Percentiles rank a stretch among this genome's conserved stretches.
These are phyloP conservation scores for Ophiostoma populinum DNA, from an alignment of 2,329 filamentous ascomycete genomes.

Conservation along the genomic window DNA sequence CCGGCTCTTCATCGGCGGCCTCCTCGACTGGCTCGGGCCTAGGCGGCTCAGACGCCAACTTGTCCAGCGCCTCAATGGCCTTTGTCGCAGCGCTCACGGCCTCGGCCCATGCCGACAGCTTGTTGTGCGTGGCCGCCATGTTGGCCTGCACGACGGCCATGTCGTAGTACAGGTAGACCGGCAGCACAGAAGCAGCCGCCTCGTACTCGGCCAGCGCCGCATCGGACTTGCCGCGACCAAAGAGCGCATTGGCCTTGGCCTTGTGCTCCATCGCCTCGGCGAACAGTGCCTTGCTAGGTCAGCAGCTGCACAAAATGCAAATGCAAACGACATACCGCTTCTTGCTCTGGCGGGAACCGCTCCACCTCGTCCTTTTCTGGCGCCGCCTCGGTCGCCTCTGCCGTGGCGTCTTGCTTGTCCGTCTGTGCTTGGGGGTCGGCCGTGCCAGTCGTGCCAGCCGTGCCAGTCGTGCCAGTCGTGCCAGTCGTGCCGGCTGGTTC, in stretches of 20 bases:
- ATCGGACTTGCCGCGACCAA: constrained; percentile 51
- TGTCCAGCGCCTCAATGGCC: constrained; percentile 56
- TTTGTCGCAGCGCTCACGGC: constrained; percentile 57
- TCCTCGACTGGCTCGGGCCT: constrained; percentile 17
- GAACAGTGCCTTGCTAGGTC: constrained; percentile 38
- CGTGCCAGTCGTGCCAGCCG: too few relatives aligned
- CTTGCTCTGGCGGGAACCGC: constrained; percentile 35
- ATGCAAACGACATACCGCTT: constrained; percentile 17
- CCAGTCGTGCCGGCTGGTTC: too few relatives aligned
- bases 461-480: too few relatives aligned
- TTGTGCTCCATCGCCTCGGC: constrained; percentile 58
- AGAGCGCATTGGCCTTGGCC: constrained; percentile 61
- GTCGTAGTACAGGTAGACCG: constrained; percentile 75
- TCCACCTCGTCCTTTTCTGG: constrained; percentile 14
- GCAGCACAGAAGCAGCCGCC: constrained; percentile 59
- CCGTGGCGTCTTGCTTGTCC: not conserved
- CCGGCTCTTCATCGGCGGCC: constrained; percentile 30
- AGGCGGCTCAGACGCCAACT: constrained; percentile 35
- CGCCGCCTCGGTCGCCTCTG: constrained; percentile 14
- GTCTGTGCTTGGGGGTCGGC: not conserved
- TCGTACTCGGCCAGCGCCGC: constrained; percentile 72
- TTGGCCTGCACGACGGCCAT: constrained; percentile 77
- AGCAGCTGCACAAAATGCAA: not conserved
- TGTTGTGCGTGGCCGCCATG: constrained; percentile 75
- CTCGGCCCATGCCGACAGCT: constrained; percentile 70